Conservation (phyloP, 2,329 filamentous ascomycete species). For the Colletotrichum kahawae region DNA sequence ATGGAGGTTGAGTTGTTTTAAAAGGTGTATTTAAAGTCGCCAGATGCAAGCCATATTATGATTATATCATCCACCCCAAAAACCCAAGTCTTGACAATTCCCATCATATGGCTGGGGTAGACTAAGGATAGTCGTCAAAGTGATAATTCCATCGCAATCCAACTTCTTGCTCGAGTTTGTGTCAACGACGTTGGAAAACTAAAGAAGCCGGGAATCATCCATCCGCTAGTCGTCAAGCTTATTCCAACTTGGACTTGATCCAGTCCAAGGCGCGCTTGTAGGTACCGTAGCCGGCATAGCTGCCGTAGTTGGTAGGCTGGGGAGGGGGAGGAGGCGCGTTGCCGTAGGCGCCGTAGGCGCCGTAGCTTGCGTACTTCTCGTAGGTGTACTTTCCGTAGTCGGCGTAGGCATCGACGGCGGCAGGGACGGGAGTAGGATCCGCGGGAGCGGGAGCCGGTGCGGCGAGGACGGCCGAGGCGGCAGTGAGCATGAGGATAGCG, state of each 20-base stretch:
- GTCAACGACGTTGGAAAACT: background rate
- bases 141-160: background rate
- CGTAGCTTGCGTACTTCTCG: conserved; percentile 3
- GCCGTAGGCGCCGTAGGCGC: conserved; percentile 3
- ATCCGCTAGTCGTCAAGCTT: background rate
- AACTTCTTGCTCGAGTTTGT: background rate
- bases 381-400: conserved; percentile 18
- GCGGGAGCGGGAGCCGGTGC: conserved; percentile 23
- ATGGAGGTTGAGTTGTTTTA: background rate
- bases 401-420: background rate
- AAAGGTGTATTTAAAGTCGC: background rate
- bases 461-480: conserved; percentile 26
- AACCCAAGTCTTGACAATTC: background rate
- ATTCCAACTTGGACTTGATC: background rate
- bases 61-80: background rate
- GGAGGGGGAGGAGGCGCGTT: background rate
- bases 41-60: background rate
- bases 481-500: conserved; percentile 29
- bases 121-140: background rate
- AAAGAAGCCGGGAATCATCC: background rate
- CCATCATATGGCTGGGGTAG: background rate
- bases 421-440: background rate
- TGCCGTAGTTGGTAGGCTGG: background rate
- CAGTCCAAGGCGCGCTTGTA: conserved; percentile 17
- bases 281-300: conserved; percentile 17